Conservation (phyloP, 1,284 basidiomycete species). For the Trichosporon coremiiforme region DNA sequence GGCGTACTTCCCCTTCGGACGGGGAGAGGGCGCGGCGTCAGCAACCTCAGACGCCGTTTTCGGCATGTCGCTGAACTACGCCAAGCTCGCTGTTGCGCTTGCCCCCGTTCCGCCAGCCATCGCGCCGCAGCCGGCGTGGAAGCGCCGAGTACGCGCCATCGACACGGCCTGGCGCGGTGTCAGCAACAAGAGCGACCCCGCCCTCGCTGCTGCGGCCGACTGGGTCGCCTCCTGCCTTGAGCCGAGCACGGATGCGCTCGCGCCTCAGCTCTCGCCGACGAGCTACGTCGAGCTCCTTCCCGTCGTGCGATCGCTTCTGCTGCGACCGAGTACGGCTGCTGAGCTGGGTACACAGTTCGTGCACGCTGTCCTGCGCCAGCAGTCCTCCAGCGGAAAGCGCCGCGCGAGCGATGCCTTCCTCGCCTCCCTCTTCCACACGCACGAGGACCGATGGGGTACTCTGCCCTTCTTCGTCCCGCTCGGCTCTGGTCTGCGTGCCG, state of each 20-base stretch:
- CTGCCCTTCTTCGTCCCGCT: conserved; percentile 50
- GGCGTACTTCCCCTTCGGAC: conserved; percentile 77
- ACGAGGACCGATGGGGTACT: conserved; percentile 45
- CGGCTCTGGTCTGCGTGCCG: conserved; percentile 33
- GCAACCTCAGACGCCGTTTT: conserved; percentile 31
- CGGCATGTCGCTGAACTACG: conserved; percentile 64
- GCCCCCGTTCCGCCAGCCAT: conserved; percentile 38
- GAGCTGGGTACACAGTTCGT: conserved; percentile 37
- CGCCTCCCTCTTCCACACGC: conserved; percentile 67
- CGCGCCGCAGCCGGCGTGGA: conserved; percentile 35
- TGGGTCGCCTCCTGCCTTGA: conserved; percentile 71
- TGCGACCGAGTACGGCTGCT: conserved; percentile 47
- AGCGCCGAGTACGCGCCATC: conserved; percentile 38
- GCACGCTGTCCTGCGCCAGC: conserved; percentile 48
- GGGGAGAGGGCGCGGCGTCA: conserved; percentile 11
- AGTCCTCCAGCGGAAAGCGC: conserved; percentile 51
- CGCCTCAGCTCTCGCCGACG: conserved; percentile 62
- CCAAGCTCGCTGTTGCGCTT: conserved; percentile 46
- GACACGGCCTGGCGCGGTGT: conserved; percentile 39
- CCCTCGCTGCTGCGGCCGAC: conserved; percentile 55
- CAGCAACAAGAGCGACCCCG: conserved; percentile 33
- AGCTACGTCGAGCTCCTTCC: conserved; percentile 74
- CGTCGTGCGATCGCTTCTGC: conserved; percentile 79
- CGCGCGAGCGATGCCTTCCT: conserved; percentile 65
- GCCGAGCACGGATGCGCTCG: conserved; percentile 49